These are phyloP conservation scores for Rhytidhysteron rufulum DNA, from an alignment of 2,329 filamentous ascomycete species.

Conservation along the genomic window DNA sequence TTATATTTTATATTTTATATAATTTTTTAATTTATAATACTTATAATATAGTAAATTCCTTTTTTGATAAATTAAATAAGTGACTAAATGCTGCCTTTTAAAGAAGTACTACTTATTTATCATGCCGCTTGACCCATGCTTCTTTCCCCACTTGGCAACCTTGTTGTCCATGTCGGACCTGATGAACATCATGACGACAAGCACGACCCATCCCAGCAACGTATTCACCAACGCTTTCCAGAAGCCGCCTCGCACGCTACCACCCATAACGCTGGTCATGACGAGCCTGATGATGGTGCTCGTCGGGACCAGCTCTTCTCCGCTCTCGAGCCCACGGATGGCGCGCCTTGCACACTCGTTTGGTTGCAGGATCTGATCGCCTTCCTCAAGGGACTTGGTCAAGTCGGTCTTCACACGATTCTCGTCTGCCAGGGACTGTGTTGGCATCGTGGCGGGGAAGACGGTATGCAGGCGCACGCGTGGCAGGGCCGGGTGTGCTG, in stretches of 20 bases:
- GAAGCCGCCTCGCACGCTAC: constrained; percentile 7
- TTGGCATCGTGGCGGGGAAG: constrained; percentile 14
- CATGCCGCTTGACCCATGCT: constrained; percentile 9
- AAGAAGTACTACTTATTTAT: constrained; percentile 5
- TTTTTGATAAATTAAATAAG: too few relatives aligned
- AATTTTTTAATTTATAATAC: too few relatives aligned
- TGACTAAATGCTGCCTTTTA: too few relatives aligned
- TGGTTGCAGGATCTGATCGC: constrained; percentile 27
- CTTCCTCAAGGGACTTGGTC: constrained; percentile 37
- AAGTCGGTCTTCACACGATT: constrained; percentile 37
- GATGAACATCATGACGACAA: constrained; percentile 9
- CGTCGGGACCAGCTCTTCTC: constrained; percentile 25
- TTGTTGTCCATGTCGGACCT: constrained; percentile 12
- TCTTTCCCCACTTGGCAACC: constrained; percentile 9
- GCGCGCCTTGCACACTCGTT: constrained; percentile 14
- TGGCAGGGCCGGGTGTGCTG: constrained; percentile 21
- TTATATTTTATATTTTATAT: too few relatives aligned
- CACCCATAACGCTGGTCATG: constrained; percentile 10
- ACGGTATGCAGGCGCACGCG: constrained; percentile 12
- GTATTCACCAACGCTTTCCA: constrained; percentile 10
- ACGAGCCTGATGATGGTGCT: constrained; percentile 11
- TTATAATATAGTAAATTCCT: too few relatives aligned
- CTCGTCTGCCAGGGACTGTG: constrained; percentile 22
- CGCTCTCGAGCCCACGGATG: constrained; percentile 22
- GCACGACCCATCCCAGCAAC: constrained; percentile 7